Evolutionary conservation across 2,329 filamentous ascomycete species (phyloP).

Genomic region (Aspergillus tamarii): DNA sequence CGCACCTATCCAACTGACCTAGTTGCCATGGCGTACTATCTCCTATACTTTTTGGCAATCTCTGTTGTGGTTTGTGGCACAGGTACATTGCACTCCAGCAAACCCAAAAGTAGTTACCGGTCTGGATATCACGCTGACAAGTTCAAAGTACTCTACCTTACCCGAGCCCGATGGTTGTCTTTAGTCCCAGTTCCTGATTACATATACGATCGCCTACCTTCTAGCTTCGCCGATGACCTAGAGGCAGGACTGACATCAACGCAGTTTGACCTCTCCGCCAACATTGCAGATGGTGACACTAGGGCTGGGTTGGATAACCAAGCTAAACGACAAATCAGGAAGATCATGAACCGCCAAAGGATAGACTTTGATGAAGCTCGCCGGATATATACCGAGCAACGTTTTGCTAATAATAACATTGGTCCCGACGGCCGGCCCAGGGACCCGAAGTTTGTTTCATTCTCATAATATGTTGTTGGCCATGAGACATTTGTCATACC

Average conservation of each 20-base stretch:
- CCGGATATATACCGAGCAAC: constrained; percentile 79
- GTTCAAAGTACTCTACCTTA: constrained; percentile 71
- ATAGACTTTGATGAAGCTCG: constrained; percentile 91
- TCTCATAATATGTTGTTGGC: constrained; percentile 58
- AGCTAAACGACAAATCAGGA: constrained; percentile 79
- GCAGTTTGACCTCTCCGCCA: constrained; percentile 80
- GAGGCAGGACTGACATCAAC: constrained; percentile 83
- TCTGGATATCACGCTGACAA: constrained; percentile 13
- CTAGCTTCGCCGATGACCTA: constrained; percentile 78
- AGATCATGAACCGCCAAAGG: constrained; percentile 84
- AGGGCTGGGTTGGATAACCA: constrained; percentile 79
- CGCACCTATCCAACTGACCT: background rate
- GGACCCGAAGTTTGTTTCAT: constrained; percentile 96
- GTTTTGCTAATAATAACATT: constrained; percentile 86
- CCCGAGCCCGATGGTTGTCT: constrained; percentile 75
- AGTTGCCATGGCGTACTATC: constrained; percentile 67
- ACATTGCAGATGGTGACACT: constrained; percentile 77
- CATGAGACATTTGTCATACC: constrained; percentile 9
- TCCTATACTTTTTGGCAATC: constrained; percentile 78
- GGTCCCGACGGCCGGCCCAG: constrained; percentile 82
- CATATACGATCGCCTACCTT: constrained; percentile 77
- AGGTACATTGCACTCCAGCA: constrained; percentile 48
- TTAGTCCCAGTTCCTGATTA: constrained; percentile 67
- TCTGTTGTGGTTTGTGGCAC: constrained; percentile 72
- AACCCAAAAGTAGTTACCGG: background rate